Evolutionary conservation across 1,139 yeast genomes (phyloP).

Genomic region (Maudiozyma humilis): DNA sequence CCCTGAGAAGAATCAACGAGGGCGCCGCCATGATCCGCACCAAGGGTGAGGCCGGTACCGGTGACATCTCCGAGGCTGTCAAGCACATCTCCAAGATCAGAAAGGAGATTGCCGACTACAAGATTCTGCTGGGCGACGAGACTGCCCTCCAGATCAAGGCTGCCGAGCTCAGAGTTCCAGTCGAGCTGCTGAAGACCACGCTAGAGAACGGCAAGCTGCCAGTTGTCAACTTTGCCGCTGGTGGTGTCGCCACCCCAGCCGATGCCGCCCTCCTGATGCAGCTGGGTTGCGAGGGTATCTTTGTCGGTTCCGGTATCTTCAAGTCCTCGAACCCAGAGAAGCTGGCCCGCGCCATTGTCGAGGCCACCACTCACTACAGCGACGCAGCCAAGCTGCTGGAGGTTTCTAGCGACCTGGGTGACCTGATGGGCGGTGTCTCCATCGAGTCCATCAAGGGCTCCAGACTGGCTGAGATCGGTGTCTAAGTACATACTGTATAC

Average conservation of each 20-base stretch:
- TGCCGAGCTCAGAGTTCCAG: slow-evolving; percentile 52
- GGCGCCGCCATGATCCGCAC: slow-evolving; percentile 88
- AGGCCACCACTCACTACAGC: slow-evolving; percentile 68
- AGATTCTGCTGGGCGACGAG: slow-evolving; percentile 39
- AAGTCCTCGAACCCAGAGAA: slow-evolving; percentile 56
- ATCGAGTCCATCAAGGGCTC: slow-evolving; percentile 21
- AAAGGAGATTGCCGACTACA: slow-evolving; percentile 38
- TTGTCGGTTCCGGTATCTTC: slow-evolving; percentile 87
- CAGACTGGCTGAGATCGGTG: slow-evolving; percentile 25
- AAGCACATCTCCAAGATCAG: slow-evolving; percentile 59
- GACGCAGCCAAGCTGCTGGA: slow-evolving; percentile 60
- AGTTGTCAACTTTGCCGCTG: slow-evolving; percentile 85
- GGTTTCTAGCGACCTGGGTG: slow-evolving; percentile 65
- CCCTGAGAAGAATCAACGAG: slow-evolving; percentile 69
- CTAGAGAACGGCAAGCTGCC: slow-evolving; percentile 60
- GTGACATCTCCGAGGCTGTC: slow-evolving; percentile 82
- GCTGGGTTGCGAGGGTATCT: slow-evolving; percentile 85
- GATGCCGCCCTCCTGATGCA: slow-evolving; percentile 89
- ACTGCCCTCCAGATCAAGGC: slow-evolving; percentile 47
- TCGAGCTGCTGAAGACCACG: slow-evolving; percentile 43
- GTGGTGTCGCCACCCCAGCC: slow-evolving; percentile 85
- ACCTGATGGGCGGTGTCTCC: slow-evolving; percentile 25
- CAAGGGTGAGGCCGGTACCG: slow-evolving; percentile 87
- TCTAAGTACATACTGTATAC: slow-evolving; percentile 12
- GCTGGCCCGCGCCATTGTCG: slow-evolving; percentile 73